phyloP scores from a whole-genome alignment of 148 eudicot species.

The Arctostaphylos glauca region DNA sequence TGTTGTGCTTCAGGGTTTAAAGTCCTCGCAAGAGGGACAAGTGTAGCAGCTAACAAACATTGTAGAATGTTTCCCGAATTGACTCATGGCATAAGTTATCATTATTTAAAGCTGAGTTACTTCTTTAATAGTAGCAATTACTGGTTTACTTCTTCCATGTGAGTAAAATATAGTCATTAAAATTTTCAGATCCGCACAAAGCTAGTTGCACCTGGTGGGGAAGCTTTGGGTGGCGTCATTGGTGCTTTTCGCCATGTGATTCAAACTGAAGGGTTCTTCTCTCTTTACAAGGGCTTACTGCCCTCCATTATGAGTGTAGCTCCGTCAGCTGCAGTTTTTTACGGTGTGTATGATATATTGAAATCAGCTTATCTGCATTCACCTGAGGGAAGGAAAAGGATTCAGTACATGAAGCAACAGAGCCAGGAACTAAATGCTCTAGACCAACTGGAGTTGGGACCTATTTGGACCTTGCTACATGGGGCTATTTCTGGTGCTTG shows the following conservation, averaged over 20 bases:
- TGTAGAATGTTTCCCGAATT: neutral
- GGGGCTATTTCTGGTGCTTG: conserved; percentile 80
- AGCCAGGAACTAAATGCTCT: conserved; percentile 52
- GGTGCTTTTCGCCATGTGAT: conserved; percentile 63
- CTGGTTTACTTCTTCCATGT: neutral
- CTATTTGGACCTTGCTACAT: conserved; percentile 51
- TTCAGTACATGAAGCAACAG: conserved; percentile 44
- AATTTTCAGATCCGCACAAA: conserved; percentile 55
- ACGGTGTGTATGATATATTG: conserved; percentile 61
- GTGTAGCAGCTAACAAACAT: neutral
- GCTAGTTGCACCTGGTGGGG: conserved; percentile 69
- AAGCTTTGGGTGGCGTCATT: conserved; percentile 57
- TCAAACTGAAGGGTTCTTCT: conserved; percentile 58
- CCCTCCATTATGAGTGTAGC: conserved; percentile 68
- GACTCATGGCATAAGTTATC: conserved; percentile 1
- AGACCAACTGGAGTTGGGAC: conserved; percentile 58
- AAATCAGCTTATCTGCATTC: conserved; percentile 57
- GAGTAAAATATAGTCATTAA: neutral
- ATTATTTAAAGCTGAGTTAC: neutral
- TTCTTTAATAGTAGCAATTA: neutral
- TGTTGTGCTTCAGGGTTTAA: neutral
- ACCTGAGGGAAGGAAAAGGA: conserved; percentile 55
- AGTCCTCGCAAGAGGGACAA: neutral
- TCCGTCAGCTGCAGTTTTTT: conserved; percentile 69
- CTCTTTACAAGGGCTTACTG: conserved; percentile 65